Conservation (phyloP, 1,139 yeast genomes). For the Geotrichum aggregatum region DNA sequence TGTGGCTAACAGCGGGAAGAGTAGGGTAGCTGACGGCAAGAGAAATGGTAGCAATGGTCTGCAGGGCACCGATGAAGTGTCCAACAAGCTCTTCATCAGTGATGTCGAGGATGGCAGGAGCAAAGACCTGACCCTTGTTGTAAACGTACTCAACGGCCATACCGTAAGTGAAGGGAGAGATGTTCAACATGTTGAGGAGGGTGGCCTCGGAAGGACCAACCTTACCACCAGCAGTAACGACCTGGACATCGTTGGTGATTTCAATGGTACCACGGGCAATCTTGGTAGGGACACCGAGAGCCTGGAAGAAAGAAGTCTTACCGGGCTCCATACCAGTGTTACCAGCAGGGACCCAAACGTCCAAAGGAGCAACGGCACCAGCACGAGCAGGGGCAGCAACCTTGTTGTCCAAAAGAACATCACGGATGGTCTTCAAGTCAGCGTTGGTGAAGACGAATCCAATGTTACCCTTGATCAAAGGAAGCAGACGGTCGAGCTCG, state of each 20-base stretch:
- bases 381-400: conserved; percentile 99
- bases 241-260: conserved; percentile 95
- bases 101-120: conserved; percentile 93
- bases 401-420: conserved; percentile 78
- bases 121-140: conserved; percentile 98
- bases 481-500: conserved; percentile 91
- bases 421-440: conserved; percentile 91
- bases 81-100: conserved; percentile 92
- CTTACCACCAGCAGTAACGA: conserved; percentile 75
- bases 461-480: conserved; percentile 94
- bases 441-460: conserved; percentile 99
- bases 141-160: conserved; percentile 92
- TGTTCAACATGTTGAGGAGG: conserved; percentile 98
- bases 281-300: conserved; percentile 99
- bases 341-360: conserved; percentile 97
- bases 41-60: conserved; percentile 91
- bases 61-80: conserved; percentile 90
- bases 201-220: conserved; percentile 99
- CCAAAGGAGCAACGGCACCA: conserved; percentile 98
- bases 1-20: conserved; percentile 98
- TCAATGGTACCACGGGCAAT: conserved; percentile 99
- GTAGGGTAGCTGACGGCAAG: conserved; percentile 99
- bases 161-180: conserved; percentile 99
- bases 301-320: conserved; percentile 99
- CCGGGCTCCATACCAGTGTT: conserved; percentile 99